Evolutionary conservation across 2,329 filamentous ascomycete species (phyloP).

Genomic region (Pestalotiopsis sp.): DNA sequence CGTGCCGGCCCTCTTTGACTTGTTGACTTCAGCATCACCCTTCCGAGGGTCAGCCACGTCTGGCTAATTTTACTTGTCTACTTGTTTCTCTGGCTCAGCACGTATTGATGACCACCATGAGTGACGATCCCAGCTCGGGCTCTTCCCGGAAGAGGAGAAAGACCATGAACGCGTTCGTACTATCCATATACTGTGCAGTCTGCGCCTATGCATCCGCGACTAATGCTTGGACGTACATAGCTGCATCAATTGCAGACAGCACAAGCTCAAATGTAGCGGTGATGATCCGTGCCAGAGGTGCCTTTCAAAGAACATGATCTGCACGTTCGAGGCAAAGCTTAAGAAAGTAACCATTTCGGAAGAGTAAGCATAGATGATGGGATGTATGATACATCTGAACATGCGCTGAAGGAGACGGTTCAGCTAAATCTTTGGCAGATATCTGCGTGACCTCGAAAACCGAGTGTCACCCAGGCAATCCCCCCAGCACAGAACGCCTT

Average conservation of each 20-base stretch:
- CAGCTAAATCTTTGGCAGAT: background rate
- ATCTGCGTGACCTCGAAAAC: background rate
- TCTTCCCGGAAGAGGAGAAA: background rate
- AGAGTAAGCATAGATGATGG: background rate
- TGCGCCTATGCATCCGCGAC: background rate
- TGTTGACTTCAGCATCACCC: background rate
- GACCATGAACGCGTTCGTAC: constrained; percentile 1
- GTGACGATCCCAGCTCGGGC: background rate
- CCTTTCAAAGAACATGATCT: background rate
- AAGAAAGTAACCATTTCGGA: background rate
- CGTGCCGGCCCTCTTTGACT: background rate
- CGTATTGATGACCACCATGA: background rate
- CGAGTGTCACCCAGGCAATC: background rate
- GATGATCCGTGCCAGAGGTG: constrained; percentile 1
- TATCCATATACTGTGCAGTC: background rate
- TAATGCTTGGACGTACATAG: background rate
- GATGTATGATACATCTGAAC: background rate
- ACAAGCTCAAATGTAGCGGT: background rate
- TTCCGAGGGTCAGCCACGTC: background rate
- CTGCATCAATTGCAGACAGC: background rate
- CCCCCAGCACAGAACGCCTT: background rate
- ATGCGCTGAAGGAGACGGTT: background rate
- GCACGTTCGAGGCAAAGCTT: background rate
- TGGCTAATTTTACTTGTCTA: background rate
- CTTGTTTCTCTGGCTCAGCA: background rate